These are phyloP conservation scores for Vitis labrusca DNA, from an alignment of 164 flowering plant species.

Conservation along the genomic window DNA sequence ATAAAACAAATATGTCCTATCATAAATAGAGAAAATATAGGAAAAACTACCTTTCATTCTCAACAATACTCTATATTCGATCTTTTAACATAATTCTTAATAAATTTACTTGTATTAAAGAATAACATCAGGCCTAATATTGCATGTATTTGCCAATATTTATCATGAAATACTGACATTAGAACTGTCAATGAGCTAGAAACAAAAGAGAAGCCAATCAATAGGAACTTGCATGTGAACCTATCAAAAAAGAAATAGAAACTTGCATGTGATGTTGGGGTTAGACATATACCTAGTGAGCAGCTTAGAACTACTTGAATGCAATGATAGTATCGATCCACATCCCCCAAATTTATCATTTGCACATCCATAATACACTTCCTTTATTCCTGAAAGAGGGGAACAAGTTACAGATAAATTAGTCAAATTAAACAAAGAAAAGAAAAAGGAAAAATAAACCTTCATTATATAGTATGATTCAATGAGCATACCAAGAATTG, in stretches of 20 bases:
- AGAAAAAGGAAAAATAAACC: neutral
- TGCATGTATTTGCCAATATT: too few relatives aligned
- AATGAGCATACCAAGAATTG: slow-evolving; percentile 64
- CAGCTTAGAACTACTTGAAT: slow-evolving; percentile 38
- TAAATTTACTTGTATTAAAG: too few relatives aligned
- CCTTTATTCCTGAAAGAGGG: slow-evolving; percentile 58
- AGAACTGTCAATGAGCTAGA: too few relatives aligned
- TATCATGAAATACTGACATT: too few relatives aligned
- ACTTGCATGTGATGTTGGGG: neutral
- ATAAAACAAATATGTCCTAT: too few relatives aligned
- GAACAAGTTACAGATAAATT: neutral
- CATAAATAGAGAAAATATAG: too few relatives aligned
- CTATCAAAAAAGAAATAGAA: neutral
- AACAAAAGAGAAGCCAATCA: neutral
- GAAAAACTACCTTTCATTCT: too few relatives aligned
- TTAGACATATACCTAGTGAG: slow-evolving; percentile 28
- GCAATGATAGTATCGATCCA: slow-evolving; percentile 85
- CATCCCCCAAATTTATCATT: slow-evolving; percentile 98
- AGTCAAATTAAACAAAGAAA: neutral
- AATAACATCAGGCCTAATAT: too few relatives aligned
- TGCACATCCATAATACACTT: slow-evolving; percentile 87
- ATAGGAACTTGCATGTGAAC: neutral
- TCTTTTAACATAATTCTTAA: too few relatives aligned
- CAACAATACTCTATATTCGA: too few relatives aligned
- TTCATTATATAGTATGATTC: neutral